Percentiles rank a stretch among this genome's conserved stretches.
phyloP scores from a whole-genome alignment of 2,329 filamentous ascomycete genomes.

The Sordariomycetes sp. region DNA sequence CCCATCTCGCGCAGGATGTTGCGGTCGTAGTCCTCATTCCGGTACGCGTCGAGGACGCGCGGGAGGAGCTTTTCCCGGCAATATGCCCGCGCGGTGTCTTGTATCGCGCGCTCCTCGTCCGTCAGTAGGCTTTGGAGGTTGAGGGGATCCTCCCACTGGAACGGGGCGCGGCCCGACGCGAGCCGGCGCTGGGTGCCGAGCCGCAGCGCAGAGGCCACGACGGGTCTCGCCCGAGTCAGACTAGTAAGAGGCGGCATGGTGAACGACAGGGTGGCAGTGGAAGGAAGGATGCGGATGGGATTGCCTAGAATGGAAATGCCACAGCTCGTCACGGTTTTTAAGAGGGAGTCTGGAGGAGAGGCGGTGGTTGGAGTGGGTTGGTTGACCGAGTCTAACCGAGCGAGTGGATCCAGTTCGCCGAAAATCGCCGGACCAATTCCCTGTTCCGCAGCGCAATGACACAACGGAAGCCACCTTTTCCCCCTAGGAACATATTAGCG shows the following conservation, averaged over 20 bases:
- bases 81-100: conserved; percentile 84
- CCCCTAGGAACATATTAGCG: too few relatives aligned
- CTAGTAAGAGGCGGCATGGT: neutral
- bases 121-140: conserved; percentile 65
- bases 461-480: too few relatives aligned
- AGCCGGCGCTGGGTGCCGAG: neutral
- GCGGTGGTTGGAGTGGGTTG: too few relatives aligned
- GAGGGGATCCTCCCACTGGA: conserved; percentile 91
- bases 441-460: too few relatives aligned
- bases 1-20: conserved; percentile 88
- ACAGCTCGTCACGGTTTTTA: too few relatives aligned
- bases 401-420: too few relatives aligned
- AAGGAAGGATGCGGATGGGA: neutral
- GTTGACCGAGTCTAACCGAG: too few relatives aligned
- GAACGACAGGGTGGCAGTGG: neutral
- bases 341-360: too few relatives aligned
- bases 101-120: conserved; percentile 82
- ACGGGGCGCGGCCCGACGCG: conserved; percentile 22
- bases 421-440: too few relatives aligned
- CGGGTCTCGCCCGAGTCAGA: neutral
- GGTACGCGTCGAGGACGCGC: conserved; percentile 73
- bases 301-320: neutral
- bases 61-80: conserved; percentile 85
- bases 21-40: conserved; percentile 76
- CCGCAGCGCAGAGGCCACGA: neutral